phyloP scores from a whole-genome alignment of 805 yeast genomes.

The Saccharomycopsis fibuligera region DNA sequence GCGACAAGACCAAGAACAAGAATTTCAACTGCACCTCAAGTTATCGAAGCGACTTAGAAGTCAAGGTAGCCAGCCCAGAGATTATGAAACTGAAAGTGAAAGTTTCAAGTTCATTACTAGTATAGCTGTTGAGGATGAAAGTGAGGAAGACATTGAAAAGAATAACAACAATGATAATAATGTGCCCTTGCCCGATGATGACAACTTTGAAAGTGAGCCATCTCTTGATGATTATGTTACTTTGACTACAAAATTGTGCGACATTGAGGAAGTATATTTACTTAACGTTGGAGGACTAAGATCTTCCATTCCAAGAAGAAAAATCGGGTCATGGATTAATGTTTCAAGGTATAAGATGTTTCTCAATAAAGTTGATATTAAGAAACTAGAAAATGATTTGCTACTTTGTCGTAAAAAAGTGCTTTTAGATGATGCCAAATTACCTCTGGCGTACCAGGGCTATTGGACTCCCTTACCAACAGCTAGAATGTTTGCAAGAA shows the following conservation, averaged over 20 bases:
- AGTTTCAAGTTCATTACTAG: not conserved
- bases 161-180: not conserved
- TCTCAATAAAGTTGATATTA: constrained; percentile 3
- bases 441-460: constrained; percentile 20
- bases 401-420: not conserved
- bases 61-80: too few species aligned
- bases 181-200: too few species aligned
- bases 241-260: constrained; percentile 7
- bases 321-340: constrained; percentile 26
- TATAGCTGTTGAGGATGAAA: not conserved
- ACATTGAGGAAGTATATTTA: constrained; percentile 18
- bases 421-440: not conserved
- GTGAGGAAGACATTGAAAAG: not conserved
- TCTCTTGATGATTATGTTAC: not conserved
- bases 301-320: constrained; percentile 20
- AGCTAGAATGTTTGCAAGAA: constrained; percentile 24
- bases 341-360: constrained; percentile 19
- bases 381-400: constrained; percentile 6
- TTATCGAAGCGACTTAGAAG: too few species aligned
- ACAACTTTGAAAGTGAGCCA: not conserved
- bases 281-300: constrained; percentile 13
- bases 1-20: too few species aligned
- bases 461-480: constrained; percentile 24
- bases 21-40: too few species aligned
- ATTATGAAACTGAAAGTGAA: too few species aligned